Base-by-base conservation (phyloP, 257 asterid species). In the Asclepias syriaca region DNA sequence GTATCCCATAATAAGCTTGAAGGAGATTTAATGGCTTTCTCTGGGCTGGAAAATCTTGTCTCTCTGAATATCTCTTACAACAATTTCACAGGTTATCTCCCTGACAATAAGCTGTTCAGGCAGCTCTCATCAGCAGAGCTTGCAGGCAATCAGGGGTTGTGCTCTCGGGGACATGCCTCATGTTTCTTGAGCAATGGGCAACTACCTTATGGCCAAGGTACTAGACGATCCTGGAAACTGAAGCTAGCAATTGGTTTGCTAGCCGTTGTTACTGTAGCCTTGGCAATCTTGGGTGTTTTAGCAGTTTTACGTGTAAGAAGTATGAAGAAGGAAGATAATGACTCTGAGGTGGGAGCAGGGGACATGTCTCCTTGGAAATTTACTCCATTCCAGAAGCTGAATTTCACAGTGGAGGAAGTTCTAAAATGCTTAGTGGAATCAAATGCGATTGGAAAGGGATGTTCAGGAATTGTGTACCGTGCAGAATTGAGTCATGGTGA, bases 391-490 rank as follows among this genome's bases (percentile, higher is more conserved):
- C 96, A 91, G 83, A 91, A 86, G 77, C 74, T 91, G 53, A 86
- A 74, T 73, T 89, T 91, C 78, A 84, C 91, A 0, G 81, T 87
- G 0, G 87, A 87, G 19, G 85, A 89, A 76, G 81, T 91, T 16
- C 69, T 87, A 8, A 79, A 75, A 54, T 86, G 96, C 63, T 76
- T 91, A 2, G 82, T 87, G 18, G 97, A 91, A 72, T 75, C 88
- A 60, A 91, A 91, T 45, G 85, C 83, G 1, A 91, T 91, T 0
- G 97, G 97, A 12, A 91, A 89, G 72, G 97, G 96, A 7, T 91
- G 97, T 81, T 91, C 97, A 0, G 97, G 97, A 9, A 68, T 87
- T 24, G 97, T 91, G 16, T 91, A 91, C 72, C 83, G 88, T 3
- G 97, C 87, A 11, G 84, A 83, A 48, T 79, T 87, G 14, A 86